A percentile compares a stretch with the other conserved stretches of the same genome.
Evolutionary conservation across 441 rosid genomes (phyloP).

Genomic region (Mallotus repandus): DNA sequence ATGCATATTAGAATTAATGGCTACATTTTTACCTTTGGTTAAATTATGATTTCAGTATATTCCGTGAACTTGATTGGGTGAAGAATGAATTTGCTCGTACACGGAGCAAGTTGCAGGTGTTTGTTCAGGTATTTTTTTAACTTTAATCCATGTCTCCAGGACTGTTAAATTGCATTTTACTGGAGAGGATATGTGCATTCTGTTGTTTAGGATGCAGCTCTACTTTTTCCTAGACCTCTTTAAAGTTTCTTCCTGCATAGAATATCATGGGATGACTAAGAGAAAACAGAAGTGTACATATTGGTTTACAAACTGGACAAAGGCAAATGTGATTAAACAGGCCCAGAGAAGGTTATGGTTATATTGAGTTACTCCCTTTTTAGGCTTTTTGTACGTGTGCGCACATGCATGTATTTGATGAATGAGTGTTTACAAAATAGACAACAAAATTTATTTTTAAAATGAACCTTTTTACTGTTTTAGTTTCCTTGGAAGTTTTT

Average conservation of each 20-base stretch:
- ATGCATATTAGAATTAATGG: not conserved
- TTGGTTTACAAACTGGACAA: not conserved
- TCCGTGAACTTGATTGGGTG: constrained; percentile 33
- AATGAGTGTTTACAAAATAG: not conserved
- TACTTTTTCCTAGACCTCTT: not conserved
- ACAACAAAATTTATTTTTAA: not conserved
- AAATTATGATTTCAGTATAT: constrained; percentile 28
- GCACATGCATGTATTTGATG: not conserved
- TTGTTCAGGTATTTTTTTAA: constrained; percentile 36
- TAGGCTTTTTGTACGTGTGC: not conserved
- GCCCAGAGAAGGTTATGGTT: not conserved
- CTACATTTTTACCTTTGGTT: not conserved
- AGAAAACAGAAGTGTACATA: not conserved
- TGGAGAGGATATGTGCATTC: not conserved
- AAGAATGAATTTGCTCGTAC: constrained; percentile 36
- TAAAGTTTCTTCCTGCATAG: constrained; percentile 1
- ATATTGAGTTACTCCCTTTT: not conserved
- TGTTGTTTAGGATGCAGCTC: not conserved
- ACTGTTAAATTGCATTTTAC: not conserved
- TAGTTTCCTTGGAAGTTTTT: not conserved
- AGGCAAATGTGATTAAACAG: not conserved
- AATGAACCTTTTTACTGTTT: not conserved
- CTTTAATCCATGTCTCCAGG: not conserved
- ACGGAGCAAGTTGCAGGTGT: constrained; percentile 32
- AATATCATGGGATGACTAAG: not conserved